Evolutionary conservation across 306 rosid species (phyloP), one percentile per base, ranked within the genome.

Genomic region (Sphenostylis stenocarpa): DNA sequence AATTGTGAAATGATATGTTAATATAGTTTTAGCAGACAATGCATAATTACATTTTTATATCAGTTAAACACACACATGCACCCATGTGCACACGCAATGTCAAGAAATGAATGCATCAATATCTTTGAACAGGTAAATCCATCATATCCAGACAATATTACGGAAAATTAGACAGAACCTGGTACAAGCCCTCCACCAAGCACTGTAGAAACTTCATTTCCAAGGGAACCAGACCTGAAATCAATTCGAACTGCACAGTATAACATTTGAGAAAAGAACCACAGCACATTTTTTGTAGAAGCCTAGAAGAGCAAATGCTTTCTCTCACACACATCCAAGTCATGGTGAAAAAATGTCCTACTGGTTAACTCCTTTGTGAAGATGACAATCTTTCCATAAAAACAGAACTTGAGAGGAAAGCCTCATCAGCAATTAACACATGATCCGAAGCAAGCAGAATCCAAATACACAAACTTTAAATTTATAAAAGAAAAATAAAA

Each of bases 171-270:
- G 62, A 70, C 0, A 73, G 20, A 68, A 94, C 98, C 98, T 89
- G 94, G 98, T 12, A 94, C 96, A 82, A 94, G 86, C 62, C 98
- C 98, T 68, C 98, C 98, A 34, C 98, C 97, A 72, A 94, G 97
- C 77, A 94, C 97, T 29, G 80, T 83, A 11, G 89, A 83, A 74
- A 94, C 86, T 85, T 94, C 98, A 70, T 60, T 47, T 77, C 97
- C 98, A 56, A 94, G 83, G 49, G 73, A 61, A 43, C 98, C 98
- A 71, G 77, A 58, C 86, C 98, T 94, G 84, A 64, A 73, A 87
- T 17, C 73, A 75, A 51, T 70, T 49, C 64, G 63, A 66, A 78
- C 38, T 14, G 33, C 73, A 58, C 61, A 48, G 52, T 65, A 73
- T 77, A 57, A 66, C 9, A 52, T 43, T 61, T 38, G 41, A 57